These are phyloP conservation scores for Aspergillus sp. DNA, from an alignment of 2,329 filamentous ascomycete species.

Conservation along the genomic window DNA sequence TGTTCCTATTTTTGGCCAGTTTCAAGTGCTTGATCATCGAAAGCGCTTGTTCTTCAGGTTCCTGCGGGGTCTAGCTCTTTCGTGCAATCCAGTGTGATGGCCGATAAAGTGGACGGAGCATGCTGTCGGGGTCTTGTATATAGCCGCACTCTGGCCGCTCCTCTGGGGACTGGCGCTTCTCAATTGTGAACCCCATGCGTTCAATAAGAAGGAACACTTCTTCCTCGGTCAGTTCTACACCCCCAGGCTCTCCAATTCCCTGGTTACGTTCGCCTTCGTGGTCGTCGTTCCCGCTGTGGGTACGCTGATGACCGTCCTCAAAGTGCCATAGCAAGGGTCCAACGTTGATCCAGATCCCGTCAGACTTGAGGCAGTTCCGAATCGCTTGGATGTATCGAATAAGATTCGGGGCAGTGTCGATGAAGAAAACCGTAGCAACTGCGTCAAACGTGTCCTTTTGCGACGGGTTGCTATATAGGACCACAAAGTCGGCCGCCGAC, in stretches of 20 bases:
- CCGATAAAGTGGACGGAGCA: conserved; percentile 80
- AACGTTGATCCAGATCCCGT: conserved; percentile 83
- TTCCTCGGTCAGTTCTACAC: conserved; percentile 84
- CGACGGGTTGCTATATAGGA: conserved; percentile 70
- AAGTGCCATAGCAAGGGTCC: conserved; percentile 96
- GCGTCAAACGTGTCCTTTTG: conserved; percentile 70
- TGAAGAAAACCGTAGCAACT: conserved; percentile 89
- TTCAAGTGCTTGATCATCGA: not conserved
- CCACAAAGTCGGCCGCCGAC: conserved; percentile 88
- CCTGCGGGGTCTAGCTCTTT: conserved; percentile 49
- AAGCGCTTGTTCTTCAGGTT: not conserved
- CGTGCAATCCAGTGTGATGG: conserved; percentile 84
- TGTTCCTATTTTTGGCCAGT: conserved; percentile 1
- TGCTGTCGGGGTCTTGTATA: conserved; percentile 79
- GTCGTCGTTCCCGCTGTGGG: conserved; percentile 17
- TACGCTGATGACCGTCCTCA: conserved; percentile 56
- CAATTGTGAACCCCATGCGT: conserved; percentile 73
- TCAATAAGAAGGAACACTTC: conserved; percentile 78
- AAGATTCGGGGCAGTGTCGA: conserved; percentile 93
- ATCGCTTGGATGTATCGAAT: conserved; percentile 88
- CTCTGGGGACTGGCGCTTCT: conserved; percentile 60
- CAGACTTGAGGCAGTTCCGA: conserved; percentile 69
- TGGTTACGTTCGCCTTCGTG: conserved; percentile 30
- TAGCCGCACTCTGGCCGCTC: conserved; percentile 66
- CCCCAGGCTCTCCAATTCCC: conserved; percentile 85